Conservation (phyloP, 331 rosid species). For the Spiraea crenata region DNA sequence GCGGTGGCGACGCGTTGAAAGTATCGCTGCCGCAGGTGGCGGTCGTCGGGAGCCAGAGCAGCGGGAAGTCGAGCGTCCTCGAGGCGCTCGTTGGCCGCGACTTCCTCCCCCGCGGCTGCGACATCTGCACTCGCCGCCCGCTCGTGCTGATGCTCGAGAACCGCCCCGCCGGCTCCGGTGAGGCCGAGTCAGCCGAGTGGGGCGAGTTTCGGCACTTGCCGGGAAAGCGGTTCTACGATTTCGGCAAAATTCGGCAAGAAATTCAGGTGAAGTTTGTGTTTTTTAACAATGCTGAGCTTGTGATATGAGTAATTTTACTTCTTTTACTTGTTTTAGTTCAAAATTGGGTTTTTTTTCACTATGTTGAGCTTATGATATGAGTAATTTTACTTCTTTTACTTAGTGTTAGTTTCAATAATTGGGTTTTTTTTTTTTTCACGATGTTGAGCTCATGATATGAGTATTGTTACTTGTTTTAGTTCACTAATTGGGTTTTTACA, state of each 20-base stretch:
- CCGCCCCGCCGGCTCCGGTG: conserved; percentile 17
- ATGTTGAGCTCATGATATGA: too few species aligned
- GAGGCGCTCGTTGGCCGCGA: conserved; percentile 45
- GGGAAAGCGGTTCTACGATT: conserved; percentile 33
- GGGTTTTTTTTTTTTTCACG: too few species aligned
- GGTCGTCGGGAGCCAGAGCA: conserved; percentile 45
- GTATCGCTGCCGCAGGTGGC: conserved; percentile 40
- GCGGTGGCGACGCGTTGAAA: not conserved
- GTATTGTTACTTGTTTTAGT: too few species aligned
- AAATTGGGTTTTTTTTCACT: too few species aligned
- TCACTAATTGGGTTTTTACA: too few species aligned
- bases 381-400: too few species aligned
- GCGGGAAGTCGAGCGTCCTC: conserved; percentile 43
- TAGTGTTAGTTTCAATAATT: too few species aligned
- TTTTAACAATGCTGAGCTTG: not conserved
- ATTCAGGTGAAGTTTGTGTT: conserved; percentile 27
- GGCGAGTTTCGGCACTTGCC: conserved; percentile 44
- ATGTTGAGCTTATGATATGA: too few species aligned
- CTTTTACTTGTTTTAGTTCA: too few species aligned
- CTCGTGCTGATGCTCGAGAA: conserved; percentile 40
- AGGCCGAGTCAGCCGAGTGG: conserved; percentile 18
- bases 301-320: not conserved
- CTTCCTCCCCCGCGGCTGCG: conserved; percentile 40
- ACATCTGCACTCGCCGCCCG: conserved; percentile 39
- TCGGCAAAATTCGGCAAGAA: conserved; percentile 32